phyloP scores from a whole-genome alignment of 1,284 basidiomycete genomes.

The Fomes fomentarius region DNA sequence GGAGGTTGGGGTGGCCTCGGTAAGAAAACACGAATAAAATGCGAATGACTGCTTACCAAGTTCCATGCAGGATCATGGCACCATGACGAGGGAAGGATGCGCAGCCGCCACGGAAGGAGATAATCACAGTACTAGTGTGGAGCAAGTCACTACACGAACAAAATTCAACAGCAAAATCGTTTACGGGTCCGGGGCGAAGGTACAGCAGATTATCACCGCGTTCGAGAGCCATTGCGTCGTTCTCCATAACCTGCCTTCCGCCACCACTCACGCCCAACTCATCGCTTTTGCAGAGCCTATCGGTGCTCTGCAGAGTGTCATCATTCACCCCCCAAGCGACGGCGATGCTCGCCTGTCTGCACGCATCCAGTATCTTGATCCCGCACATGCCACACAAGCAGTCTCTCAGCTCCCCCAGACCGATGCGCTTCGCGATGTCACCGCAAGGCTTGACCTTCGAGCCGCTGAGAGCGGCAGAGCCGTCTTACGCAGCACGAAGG shows the following conservation, averaged over 20 bases:
- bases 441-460: conserved; percentile 24
- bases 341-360: conserved; percentile 10
- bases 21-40: no score
- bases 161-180: conserved; percentile 35
- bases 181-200: conserved; percentile 40
- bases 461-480: conserved; percentile 27
- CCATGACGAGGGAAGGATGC: no score
- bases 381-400: conserved; percentile 18
- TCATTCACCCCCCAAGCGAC: conserved; percentile 12
- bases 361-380: conserved; percentile 20
- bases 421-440: conserved; percentile 1
- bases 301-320: conserved; percentile 19
- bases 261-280: conserved; percentile 4
- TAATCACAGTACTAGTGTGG: no score
- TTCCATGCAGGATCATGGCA: no score
- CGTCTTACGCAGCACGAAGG: conserved; percentile 31
- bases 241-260: conserved; percentile 31
- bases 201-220: conserved; percentile 39
- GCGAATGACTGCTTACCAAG: no score
- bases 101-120: no score
- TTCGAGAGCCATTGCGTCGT: conserved; percentile 43
- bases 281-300: conserved; percentile 18
- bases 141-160: conserved; percentile 16
- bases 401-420: conserved; percentile 9
- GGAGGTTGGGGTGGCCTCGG: no score